These are phyloP conservation scores for Quercus suber DNA, from an alignment of 306 rosid genomes.

Conservation along the genomic window DNA sequence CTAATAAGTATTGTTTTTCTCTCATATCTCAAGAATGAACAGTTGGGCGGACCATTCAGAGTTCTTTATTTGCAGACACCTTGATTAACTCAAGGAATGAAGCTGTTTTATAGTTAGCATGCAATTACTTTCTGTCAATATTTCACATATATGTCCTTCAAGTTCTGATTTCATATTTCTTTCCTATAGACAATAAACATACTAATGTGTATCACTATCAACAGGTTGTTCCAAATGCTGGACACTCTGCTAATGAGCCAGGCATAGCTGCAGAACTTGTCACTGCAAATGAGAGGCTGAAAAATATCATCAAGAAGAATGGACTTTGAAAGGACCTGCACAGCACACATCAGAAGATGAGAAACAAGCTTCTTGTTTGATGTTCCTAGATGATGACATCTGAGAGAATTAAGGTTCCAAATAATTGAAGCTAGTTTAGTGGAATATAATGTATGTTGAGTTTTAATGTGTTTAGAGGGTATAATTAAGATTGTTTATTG, in stretches of 20 bases:
- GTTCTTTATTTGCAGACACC: background rate
- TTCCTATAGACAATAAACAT: background rate
- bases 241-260: too few relatives aligned
- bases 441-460: background rate
- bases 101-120: background rate
- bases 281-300: too few relatives aligned
- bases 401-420: background rate
- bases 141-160: background rate
- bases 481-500: background rate
- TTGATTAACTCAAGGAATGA: background rate
- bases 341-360: background rate
- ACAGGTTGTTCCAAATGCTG: too few relatives aligned
- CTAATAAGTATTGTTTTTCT: background rate
- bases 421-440: background rate
- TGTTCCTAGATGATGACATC: too few relatives aligned
- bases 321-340: slow-evolving; percentile 34
- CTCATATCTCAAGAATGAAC: background rate
- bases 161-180: background rate
- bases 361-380: background rate
- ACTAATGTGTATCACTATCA: slow-evolving; percentile 15
- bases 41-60: background rate
- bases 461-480: background rate
- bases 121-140: background rate
- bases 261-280: too few relatives aligned
- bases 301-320: slow-evolving; percentile 52